phyloP scores from a whole-genome alignment of 2,329 filamentous ascomycete genomes.

The Microsporum audouinii region DNA sequence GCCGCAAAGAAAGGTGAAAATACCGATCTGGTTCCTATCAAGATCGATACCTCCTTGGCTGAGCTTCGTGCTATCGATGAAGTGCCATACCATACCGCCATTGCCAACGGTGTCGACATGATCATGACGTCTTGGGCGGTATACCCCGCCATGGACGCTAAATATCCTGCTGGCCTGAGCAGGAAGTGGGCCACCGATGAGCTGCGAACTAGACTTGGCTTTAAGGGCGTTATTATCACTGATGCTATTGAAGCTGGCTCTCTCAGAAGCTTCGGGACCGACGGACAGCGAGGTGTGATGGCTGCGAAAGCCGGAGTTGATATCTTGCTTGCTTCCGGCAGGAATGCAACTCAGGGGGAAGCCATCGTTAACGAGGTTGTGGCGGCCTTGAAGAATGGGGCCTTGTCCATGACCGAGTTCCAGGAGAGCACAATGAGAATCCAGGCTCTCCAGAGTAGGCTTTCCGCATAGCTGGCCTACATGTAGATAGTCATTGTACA shows the following conservation, averaged over 20 bases:
- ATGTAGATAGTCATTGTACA: neutral
- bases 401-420: slow-evolving; percentile 4
- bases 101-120: slow-evolving; percentile 20
- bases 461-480: neutral
- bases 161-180: slow-evolving; percentile 23
- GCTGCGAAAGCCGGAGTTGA: slow-evolving; percentile 23
- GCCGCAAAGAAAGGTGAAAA: slow-evolving; percentile 18
- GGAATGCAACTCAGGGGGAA: slow-evolving; percentile 23
- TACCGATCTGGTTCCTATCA: slow-evolving; percentile 22
- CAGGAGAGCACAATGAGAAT: slow-evolving; percentile 1
- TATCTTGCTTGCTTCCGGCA: slow-evolving; percentile 21
- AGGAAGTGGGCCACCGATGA: slow-evolving; percentile 20
- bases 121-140: slow-evolving; percentile 25
- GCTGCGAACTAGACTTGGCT: slow-evolving; percentile 19
- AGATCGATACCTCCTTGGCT: slow-evolving; percentile 16
- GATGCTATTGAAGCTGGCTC: slow-evolving; percentile 25
- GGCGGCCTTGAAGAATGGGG: slow-evolving; percentile 1
- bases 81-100: slow-evolving; percentile 18
- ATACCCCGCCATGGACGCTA: slow-evolving; percentile 21
- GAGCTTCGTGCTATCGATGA: slow-evolving; percentile 20
- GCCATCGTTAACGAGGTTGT: slow-evolving; percentile 17
- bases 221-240: slow-evolving; percentile 22
- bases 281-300: slow-evolving; percentile 17
- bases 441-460: neutral
- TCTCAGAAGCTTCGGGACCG: slow-evolving; percentile 18